Conservation (phyloP, 352 stramenopile species). For the Globisporangium paroecandrum region DNA sequence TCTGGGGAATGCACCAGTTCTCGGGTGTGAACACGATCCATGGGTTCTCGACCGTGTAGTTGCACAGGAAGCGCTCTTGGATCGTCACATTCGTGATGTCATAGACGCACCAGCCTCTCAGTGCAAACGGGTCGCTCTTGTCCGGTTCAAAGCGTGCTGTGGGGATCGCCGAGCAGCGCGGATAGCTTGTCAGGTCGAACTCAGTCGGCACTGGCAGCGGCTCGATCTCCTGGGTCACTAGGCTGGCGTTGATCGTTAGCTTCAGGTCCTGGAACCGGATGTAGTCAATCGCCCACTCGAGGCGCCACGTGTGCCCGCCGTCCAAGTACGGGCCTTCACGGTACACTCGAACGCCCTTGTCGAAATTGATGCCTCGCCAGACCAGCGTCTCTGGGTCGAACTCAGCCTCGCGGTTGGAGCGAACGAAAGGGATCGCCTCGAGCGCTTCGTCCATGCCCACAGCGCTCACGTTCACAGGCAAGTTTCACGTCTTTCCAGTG, state of each 20-base stretch:
- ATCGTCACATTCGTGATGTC: slow-evolving; percentile 52
- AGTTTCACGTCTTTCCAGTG: slow-evolving; percentile 50
- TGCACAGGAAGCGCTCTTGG: slow-evolving; percentile 76
- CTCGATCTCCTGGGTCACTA: slow-evolving; percentile 64
- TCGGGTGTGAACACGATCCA: slow-evolving; percentile 68
- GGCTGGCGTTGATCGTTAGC: slow-evolving; percentile 52
- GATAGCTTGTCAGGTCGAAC: slow-evolving; percentile 34
- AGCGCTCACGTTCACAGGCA: slow-evolving; percentile 70
- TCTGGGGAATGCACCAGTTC: slow-evolving; percentile 67
- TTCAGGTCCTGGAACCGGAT: slow-evolving; percentile 63
- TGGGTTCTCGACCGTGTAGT: slow-evolving; percentile 69
- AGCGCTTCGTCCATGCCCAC: slow-evolving; percentile 72
- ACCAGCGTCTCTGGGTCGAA: slow-evolving; percentile 50
- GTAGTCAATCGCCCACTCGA: slow-evolving; percentile 76
- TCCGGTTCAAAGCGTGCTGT: slow-evolving; percentile 46
- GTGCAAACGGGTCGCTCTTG: slow-evolving; percentile 37
- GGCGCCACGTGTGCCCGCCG: slow-evolving; percentile 65
- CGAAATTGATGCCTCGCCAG: slow-evolving; percentile 53
- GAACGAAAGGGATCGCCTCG: slow-evolving; percentile 62
- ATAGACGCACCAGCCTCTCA: slow-evolving; percentile 64
- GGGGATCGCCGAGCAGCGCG: slow-evolving; percentile 49
- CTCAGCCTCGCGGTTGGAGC: slow-evolving; percentile 61
- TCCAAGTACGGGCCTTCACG: slow-evolving; percentile 66
- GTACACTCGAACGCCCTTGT: slow-evolving; percentile 71
- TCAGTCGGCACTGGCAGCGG: slow-evolving; percentile 52